Conservation (phyloP, 2,329 filamentous ascomycete genomes). For the Colletotrichum lentis region DNA sequence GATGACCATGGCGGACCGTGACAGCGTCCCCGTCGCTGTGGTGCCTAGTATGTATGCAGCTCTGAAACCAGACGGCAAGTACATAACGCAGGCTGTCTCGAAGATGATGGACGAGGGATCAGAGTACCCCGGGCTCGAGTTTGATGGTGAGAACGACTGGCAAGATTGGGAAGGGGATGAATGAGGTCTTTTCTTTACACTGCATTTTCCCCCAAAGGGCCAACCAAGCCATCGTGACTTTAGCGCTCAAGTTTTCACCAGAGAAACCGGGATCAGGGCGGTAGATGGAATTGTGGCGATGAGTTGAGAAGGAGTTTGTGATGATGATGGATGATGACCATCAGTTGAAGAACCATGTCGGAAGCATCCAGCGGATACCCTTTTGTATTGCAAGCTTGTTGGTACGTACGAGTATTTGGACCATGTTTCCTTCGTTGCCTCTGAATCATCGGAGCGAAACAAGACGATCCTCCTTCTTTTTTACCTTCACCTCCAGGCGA, state of each 20-base stretch:
- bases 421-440: too few relatives aligned
- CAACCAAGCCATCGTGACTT: not conserved
- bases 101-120: constrained; percentile 30
- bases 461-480: too few relatives aligned
- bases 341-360: not conserved
- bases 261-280: too few relatives aligned
- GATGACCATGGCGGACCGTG: constrained; percentile 38
- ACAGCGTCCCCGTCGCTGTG: constrained; percentile 44
- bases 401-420: not conserved
- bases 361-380: constrained; percentile 10
- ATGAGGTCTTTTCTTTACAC: not conserved
- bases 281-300: not conserved
- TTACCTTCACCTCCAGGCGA: too few relatives aligned
- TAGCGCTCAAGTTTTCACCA: not conserved
- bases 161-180: constrained; percentile 3
- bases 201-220: not conserved
- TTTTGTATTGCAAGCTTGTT: not conserved
- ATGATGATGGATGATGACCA: not conserved
- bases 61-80: constrained; percentile 48
- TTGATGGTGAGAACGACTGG: constrained; percentile 19
- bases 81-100: constrained; percentile 40
- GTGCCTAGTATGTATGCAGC: constrained; percentile 49
- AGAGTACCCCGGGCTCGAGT: constrained; percentile 21
- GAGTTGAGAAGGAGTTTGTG: too few relatives aligned
- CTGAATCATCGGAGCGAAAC: too few relatives aligned